Evolutionary conservation across 345 rosid genomes (phyloP).

Genomic region (Eutrema japonicum): DNA sequence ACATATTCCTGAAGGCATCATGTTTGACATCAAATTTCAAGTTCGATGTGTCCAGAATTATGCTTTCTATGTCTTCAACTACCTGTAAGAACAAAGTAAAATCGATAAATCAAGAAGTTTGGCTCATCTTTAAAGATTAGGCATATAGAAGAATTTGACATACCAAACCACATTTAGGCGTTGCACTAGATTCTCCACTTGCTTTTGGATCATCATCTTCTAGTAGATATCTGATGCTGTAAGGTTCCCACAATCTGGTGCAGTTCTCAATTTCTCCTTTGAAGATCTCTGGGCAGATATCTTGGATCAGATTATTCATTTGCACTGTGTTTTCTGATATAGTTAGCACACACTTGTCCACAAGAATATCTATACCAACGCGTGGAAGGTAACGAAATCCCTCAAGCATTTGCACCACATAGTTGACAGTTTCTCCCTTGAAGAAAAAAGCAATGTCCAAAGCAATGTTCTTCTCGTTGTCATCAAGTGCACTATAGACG

Average conservation of each 20-base stretch:
- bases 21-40: background rate
- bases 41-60: constrained; percentile 18
- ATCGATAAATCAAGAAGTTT: background rate
- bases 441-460: constrained; percentile 26
- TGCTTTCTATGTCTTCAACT: constrained; percentile 18
- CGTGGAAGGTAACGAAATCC: constrained; percentile 36
- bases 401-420: constrained; percentile 6
- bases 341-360: constrained; percentile 28
- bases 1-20: constrained; percentile 30
- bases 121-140: background rate
- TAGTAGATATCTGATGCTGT: constrained; percentile 14
- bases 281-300: constrained; percentile 15
- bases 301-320: constrained; percentile 37
- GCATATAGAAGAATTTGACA: background rate
- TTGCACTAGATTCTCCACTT: background rate
- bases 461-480: constrained; percentile 25
- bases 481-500: background rate
- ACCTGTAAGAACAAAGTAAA: constrained; percentile 26
- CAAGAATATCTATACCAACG: constrained; percentile 29
- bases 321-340: background rate
- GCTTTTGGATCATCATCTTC: constrained; percentile 5
- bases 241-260: constrained; percentile 23
- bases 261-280: background rate
- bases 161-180: background rate
- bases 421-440: constrained; percentile 8